Conservation (phyloP, 345 rosid genomes). For the Gossypium rotundifolium region DNA sequence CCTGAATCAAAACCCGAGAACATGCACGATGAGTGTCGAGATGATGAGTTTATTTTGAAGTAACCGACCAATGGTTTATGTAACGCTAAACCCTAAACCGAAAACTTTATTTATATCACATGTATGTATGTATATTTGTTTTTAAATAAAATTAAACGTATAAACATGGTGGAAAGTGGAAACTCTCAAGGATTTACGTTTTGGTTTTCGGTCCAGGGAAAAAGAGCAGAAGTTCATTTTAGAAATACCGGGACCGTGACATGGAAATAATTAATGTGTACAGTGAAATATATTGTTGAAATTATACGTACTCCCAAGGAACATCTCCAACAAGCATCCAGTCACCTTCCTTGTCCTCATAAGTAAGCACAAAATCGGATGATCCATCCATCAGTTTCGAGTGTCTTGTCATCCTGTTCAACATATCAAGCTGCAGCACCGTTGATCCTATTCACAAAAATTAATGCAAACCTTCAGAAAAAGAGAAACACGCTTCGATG, state of each 20-base stretch:
- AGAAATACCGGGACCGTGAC: no score
- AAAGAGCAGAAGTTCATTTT: neutral
- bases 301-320: constrained; percentile 81
- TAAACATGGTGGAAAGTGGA: neutral
- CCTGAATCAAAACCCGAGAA: constrained; percentile 31
- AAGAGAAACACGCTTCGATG: neutral
- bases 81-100: neutral
- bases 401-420: constrained; percentile 24
- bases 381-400: constrained; percentile 60
- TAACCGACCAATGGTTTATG: neutral
- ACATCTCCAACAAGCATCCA: constrained; percentile 99
- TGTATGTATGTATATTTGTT: neutral
- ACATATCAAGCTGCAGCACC: constrained; percentile 25
- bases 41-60: neutral
- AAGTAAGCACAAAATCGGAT: constrained; percentile 76
- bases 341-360: constrained; percentile 93
- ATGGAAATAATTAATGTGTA: neutral
- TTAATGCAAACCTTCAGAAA: neutral
- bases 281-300: neutral
- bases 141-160: neutral
- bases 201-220: neutral
- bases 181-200: neutral
- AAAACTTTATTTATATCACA: neutral
- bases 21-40: neutral
- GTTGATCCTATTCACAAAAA: constrained; percentile 28